Base-by-base conservation (phyloP, 106 monocot species). In the Triglochin maritima region DNA sequence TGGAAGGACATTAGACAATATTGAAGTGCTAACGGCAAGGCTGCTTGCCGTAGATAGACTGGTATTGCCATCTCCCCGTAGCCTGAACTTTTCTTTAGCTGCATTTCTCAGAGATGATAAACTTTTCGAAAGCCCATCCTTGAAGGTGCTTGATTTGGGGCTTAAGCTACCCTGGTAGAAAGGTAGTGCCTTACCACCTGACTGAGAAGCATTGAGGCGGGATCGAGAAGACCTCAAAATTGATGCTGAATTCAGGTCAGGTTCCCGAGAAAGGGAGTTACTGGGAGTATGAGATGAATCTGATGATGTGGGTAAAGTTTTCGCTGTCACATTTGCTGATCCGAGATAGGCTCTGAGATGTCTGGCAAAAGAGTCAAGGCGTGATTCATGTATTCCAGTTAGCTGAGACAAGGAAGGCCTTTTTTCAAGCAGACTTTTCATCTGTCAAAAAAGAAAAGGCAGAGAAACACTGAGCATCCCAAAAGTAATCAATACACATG, bases 291-390 rank as follows among this genome's bases (percentile, higher is more conserved):
- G 46, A 5, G 42, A 14, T 69, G 49, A 3, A 70, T 11, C 12
- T 57, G 76, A 64, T 69, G 72, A 64, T 59, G 68, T 55, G 46
- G 62, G 16, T 53, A 66, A 64, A 76, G 63, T 62, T 43, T 71
- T 49, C 57, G 71, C 57, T 16, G 52, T 13, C 54, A 50, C 17
- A 55, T 57, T 74, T 13, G 83, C 63, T 4, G 74, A 76, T 7
- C 74, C 74, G 64, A 96, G 78, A 56, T 84, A 89, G 14, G 79
- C 67, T 44, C 84, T 80, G 17, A 98, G 69, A 81, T 89, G 88
- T 58, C 52, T 75, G 7, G 84, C 98, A 76, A 98, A 91, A n/a
- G 92, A 86, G 67, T 86, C 77, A 50, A 98, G 84, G 12, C 98
- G 92, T 5, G 75, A 72, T 49, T 74, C 77, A 63, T 78, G 77